phyloP scores from a whole-genome alignment of 306 rosid species.

The Vachellia pachyceras region DNA sequence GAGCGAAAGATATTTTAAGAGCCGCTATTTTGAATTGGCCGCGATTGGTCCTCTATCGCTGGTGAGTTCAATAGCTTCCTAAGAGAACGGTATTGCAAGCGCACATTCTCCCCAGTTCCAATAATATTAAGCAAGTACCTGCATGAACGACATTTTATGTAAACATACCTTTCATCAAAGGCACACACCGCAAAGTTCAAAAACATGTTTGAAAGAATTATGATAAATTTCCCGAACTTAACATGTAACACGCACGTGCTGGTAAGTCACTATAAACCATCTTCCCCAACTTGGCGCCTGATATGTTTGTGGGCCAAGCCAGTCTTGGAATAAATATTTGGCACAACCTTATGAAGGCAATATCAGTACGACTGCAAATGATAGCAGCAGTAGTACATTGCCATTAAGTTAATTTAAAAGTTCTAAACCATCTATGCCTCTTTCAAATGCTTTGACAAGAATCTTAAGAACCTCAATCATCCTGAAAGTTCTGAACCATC shows the following conservation, averaged over 20 bases:
- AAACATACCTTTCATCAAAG: background rate
- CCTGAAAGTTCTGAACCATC: background rate
- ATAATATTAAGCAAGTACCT: slow-evolving; percentile 95
- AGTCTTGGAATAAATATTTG: background rate
- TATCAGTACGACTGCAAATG: background rate
- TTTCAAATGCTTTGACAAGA: background rate
- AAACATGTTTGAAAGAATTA: background rate
- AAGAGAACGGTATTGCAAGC: slow-evolving; percentile 94
- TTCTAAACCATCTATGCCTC: no score
- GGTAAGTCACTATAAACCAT: slow-evolving; percentile 3
- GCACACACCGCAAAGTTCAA: slow-evolving; percentile 8
- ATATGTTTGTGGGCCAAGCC: no score
- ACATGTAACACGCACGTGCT: background rate
- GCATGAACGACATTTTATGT: slow-evolving; percentile 32
- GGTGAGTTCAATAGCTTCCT: slow-evolving; percentile 68
- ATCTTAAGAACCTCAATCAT: background rate
- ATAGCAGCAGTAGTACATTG: background rate
- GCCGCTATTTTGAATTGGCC: slow-evolving; percentile 67
- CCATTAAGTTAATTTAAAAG: background rate
- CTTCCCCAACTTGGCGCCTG: background rate
- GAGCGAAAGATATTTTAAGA: slow-evolving; percentile 46
- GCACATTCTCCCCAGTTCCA: slow-evolving; percentile 87
- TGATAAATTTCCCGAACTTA: slow-evolving; percentile 7
- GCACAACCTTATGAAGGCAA: background rate
- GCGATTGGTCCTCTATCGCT: slow-evolving; percentile 47